Conservation (phyloP, 441 rosid genomes). For the Corymbia calophylla region DNA sequence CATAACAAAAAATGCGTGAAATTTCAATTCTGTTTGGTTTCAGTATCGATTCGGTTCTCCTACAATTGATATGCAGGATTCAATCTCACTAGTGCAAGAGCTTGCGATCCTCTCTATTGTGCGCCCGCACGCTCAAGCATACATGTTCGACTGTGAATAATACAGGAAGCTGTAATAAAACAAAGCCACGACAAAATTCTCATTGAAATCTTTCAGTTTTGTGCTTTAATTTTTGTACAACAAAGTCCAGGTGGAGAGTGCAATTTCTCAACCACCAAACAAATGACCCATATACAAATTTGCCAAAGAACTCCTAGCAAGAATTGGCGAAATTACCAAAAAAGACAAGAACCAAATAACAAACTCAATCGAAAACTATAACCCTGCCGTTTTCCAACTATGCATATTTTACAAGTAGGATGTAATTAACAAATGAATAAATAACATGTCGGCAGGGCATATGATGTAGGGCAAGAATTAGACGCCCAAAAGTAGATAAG, state of each 20-base stretch:
- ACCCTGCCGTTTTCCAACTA: slow-evolving; percentile 17
- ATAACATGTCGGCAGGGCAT: slow-evolving; percentile 23
- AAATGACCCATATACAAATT: slow-evolving; percentile 7
- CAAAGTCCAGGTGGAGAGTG: slow-evolving; percentile 23
- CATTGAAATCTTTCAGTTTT: background rate
- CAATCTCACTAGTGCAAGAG: background rate
- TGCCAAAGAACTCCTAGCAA: slow-evolving; percentile 6
- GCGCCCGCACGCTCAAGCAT: background rate
- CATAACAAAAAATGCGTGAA: no score
- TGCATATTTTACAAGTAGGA: slow-evolving; percentile 28
- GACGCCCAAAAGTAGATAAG: background rate
- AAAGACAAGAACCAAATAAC: slow-evolving; percentile 3
- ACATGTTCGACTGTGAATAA: background rate
- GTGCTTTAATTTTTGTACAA: slow-evolving; percentile 20
- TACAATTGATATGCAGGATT: background rate
- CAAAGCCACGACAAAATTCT: background rate
- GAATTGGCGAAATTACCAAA: slow-evolving; percentile 17
- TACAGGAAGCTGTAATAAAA: background rate
- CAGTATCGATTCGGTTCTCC: no score
- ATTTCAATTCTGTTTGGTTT: no score
- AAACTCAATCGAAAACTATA: slow-evolving; percentile 6
- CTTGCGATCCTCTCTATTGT: background rate
- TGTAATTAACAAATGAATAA: slow-evolving; percentile 32
- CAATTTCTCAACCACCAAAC: slow-evolving; percentile 30
- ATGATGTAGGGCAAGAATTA: background rate